Evolutionary conservation across 495 filamentous ascomycete genomes (phyloP), one percentile per base, ranked within the genome.

Genomic region (Trypethelium eluteriae): DNA sequence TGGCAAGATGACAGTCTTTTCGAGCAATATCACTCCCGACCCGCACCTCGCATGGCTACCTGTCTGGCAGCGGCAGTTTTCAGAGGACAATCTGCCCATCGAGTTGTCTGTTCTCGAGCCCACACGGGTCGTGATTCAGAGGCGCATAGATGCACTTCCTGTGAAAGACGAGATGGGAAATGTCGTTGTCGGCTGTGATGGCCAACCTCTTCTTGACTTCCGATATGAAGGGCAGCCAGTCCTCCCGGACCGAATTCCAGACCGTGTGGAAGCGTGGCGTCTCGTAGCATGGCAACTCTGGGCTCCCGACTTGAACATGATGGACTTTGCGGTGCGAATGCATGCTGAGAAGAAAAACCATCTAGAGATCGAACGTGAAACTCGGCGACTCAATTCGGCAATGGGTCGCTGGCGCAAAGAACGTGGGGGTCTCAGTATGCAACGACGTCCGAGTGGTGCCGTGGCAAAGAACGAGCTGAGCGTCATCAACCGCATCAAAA

Each of bases 401-500:
- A 34, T 59, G 53, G 53, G 53, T 34, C 53, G 53, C 14, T 59
- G 7, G 5, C 53, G 53, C 53, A 59, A 59, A 32, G 53, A 59
- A 7, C 53, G 32, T 36, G 53, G 53, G 3, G 53, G 53, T 10
- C 32, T 59, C 25, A 35, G 25, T 59, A 34, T 18, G 7, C 5
- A 35, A 7, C 53, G 32, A n/a, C 5, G 32, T 35, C 7, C 53
- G 18, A 5, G 5, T 5, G 5, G 5, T 16, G 32, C 18, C 14
- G 32, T 36, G 2, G 53, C 53, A 18, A 59, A 59, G 14, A 59
- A 36, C 18, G 53, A 59, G 53, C 5, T 59, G 10, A 35, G 10
- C 53, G 32, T 59, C 14, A 36, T 36, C 4, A 18, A 34, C 9
- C 53, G 53, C 32, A 18, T 59, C 32, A 59, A 7, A 4, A 59